phyloP scores from a whole-genome alignment of 371 early-diverging fungal genomes.

The Neoconidiobolus thromboides region DNA sequence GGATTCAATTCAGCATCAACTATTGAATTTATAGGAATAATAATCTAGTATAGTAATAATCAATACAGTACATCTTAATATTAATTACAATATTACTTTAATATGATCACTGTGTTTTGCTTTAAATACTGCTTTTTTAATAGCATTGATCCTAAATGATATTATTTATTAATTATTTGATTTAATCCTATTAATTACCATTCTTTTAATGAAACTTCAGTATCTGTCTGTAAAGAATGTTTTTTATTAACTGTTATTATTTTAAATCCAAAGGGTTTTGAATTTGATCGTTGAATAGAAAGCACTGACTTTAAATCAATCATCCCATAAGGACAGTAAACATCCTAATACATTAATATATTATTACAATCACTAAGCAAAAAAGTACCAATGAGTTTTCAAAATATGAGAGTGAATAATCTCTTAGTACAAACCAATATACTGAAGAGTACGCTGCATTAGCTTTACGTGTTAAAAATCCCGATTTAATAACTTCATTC shows the following conservation, averaged over 20 bases:
- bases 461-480: constrained; percentile 33
- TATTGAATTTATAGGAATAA: constrained; percentile 31
- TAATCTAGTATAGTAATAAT: constrained; percentile 14
- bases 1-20: constrained; percentile 34
- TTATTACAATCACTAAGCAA: neutral
- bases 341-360: constrained; percentile 17
- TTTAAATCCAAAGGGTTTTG: constrained; percentile 26
- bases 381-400: constrained; percentile 26
- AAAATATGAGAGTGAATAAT: constrained; percentile 39
- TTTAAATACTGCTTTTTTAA: constrained; percentile 39
- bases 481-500: constrained; percentile 34
- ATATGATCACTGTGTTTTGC: constrained; percentile 41
- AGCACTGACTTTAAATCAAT: constrained; percentile 45
- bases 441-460: constrained; percentile 22
- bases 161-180: constrained; percentile 5
- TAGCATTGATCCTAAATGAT: constrained; percentile 20
- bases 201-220: constrained; percentile 23
- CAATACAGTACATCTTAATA: neutral
- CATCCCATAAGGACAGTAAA: constrained; percentile 43
- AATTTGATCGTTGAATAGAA: constrained; percentile 22
- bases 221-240: constrained; percentile 33
- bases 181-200: constrained; percentile 17
- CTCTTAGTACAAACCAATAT: constrained; percentile 48
- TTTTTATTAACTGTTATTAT: constrained; percentile 29
- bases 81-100: constrained; percentile 13